phyloP scores from a whole-genome alignment of 2,329 filamentous ascomycete genomes.

The Teratosphaeriaceae sp. region DNA sequence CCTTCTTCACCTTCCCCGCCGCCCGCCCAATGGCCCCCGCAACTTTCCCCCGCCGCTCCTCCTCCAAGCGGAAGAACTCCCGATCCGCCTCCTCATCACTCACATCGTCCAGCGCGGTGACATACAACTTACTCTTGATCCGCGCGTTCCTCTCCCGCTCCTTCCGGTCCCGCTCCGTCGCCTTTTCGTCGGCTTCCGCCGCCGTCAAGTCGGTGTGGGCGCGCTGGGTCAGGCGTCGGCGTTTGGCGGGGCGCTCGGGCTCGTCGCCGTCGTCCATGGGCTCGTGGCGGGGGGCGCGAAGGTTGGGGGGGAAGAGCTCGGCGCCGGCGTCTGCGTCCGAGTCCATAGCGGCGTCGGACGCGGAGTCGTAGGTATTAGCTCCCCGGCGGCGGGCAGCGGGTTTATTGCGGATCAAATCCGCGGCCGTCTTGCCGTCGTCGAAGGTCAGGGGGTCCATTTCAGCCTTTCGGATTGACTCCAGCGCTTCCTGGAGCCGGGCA shows the following conservation, averaged over 20 bases:
- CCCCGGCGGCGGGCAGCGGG: constrained; percentile 48
- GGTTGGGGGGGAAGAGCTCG: constrained; percentile 25
- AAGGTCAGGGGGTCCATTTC: constrained; percentile 73
- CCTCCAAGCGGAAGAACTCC: constrained; percentile 74
- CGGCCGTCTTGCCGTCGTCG: constrained; percentile 66
- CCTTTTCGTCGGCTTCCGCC: constrained; percentile 52
- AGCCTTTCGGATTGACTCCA: constrained; percentile 68
- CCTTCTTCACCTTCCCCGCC: too few species aligned
- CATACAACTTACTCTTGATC: constrained; percentile 78
- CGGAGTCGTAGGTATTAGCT: constrained; percentile 42
- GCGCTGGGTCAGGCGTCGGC: constrained; percentile 48
- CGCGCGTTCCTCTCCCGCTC: constrained; percentile 70
- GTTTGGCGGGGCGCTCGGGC: constrained; percentile 51
- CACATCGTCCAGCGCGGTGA: constrained; percentile 82
- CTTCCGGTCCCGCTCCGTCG: constrained; percentile 55
- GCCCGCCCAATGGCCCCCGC: constrained; percentile 44
- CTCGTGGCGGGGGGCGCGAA: too few species aligned
- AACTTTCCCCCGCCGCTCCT: constrained; percentile 55
- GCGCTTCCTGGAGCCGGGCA: constrained; percentile 58
- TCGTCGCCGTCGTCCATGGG: constrained; percentile 17
- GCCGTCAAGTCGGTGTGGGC: constrained; percentile 55
- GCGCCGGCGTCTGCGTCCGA: constrained; percentile 18
- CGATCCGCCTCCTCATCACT: constrained; percentile 67
- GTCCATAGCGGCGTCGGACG: constrained; percentile 40
- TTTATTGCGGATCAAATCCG: constrained; percentile 73